Conservation (phyloP, 2,329 filamentous ascomycete genomes). For the Arthrinium phaeospermum region DNA sequence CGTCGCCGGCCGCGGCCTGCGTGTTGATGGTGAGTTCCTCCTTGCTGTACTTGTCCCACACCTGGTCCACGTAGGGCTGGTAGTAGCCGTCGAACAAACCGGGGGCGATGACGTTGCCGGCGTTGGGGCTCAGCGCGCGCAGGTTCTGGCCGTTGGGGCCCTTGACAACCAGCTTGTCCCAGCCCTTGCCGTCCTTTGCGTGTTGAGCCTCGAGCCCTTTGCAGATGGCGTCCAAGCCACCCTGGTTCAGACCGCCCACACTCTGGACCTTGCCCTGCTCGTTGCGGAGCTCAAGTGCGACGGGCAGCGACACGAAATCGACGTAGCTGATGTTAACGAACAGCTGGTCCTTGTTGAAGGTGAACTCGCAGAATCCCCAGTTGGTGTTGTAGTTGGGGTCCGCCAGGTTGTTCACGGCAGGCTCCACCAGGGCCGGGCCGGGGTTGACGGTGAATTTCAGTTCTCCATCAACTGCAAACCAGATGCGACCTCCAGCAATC, state of each 20-base stretch:
- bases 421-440: constrained; percentile 75
- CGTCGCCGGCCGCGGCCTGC: constrained; percentile 44
- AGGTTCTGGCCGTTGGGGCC: constrained; percentile 46
- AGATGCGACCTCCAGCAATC: constrained; percentile 73
- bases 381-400: constrained; percentile 66
- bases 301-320: constrained; percentile 74
- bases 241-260: constrained; percentile 55
- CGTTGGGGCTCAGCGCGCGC: constrained; percentile 60
- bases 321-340: constrained; percentile 74
- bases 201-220: constrained; percentile 51
- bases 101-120: constrained; percentile 50
- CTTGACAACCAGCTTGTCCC: constrained; percentile 57
- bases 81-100: constrained; percentile 53
- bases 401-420: constrained; percentile 69
- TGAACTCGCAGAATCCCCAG: constrained; percentile 75
- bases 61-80: constrained; percentile 50
- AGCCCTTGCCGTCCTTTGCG: constrained; percentile 52
- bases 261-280: constrained; percentile 49
- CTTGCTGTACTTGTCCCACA: constrained; percentile 50
- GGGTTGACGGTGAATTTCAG: constrained; percentile 75
- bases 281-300: constrained; percentile 60
- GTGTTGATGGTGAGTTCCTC: constrained; percentile 49
- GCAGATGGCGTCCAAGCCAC: constrained; percentile 54
- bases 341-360: constrained; percentile 60
- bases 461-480: constrained; percentile 66